Evolutionary conservation across 352 stramenopile genomes (phyloP).

Genomic region (Poterioochromonas sp.): DNA sequence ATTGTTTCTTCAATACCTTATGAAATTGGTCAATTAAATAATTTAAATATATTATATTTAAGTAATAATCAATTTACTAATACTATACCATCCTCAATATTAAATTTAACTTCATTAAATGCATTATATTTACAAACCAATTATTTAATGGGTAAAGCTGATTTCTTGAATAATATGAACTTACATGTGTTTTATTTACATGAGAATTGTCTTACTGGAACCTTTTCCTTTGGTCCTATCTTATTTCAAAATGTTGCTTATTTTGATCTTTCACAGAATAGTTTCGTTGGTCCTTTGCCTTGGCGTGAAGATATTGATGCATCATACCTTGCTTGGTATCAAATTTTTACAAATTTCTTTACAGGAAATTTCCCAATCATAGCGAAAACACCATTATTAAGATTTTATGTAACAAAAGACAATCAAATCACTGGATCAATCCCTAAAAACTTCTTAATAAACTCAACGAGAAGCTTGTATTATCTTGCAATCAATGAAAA

Average conservation of each 20-base stretch:
- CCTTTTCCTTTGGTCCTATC: too few relatives aligned
- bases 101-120: neutral
- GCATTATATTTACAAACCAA: neutral
- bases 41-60: neutral
- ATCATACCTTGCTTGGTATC: neutral
- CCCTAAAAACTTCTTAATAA: neutral
- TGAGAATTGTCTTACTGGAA: too few relatives aligned
- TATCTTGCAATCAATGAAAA: constrained; percentile 4
- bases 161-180: too few relatives aligned
- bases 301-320: too few relatives aligned
- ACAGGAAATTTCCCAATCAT: neutral
- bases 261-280: too few relatives aligned
- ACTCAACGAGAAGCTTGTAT: neutral
- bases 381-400: neutral
- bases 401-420: neutral
- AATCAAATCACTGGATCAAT: neutral
- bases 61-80: neutral
- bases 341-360: neutral
- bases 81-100: neutral
- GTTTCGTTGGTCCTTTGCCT: too few relatives aligned
- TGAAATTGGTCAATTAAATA: neutral
- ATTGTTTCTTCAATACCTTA: neutral
- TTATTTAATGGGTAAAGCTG: neutral
- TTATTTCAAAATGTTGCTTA: too few relatives aligned
- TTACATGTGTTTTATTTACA: too few relatives aligned